A percentile compares a stretch with the other conserved stretches of the same genome.
Evolutionary conservation across 139 green algal genomes (phyloP).

Genomic region (Chlamydomonas sphaeroides): DNA sequence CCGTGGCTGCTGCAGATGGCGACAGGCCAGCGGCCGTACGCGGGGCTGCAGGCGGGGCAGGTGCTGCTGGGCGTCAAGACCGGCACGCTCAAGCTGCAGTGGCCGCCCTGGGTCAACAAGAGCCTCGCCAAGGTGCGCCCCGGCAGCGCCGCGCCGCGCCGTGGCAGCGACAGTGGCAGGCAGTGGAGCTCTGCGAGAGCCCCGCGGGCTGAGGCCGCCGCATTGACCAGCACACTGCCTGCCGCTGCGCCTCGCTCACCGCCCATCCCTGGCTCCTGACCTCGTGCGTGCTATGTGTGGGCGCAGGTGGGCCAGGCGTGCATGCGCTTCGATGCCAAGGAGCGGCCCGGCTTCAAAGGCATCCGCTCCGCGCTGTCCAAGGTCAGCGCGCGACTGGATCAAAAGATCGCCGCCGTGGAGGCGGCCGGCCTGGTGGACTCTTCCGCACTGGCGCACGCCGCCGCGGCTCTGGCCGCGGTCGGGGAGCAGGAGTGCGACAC

Average conservation of each 20-base stretch:
- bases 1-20: no score
- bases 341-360: constrained; percentile 38
- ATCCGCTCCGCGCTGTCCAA: constrained; percentile 26
- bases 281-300: no score
- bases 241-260: no score
- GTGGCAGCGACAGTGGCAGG: no score
- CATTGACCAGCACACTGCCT: no score
- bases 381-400: constrained; percentile 2
- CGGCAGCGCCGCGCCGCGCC: no score
- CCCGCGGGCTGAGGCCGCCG: no score
- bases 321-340: constrained; percentile 39
- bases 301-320: constrained; percentile 31
- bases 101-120: constrained; percentile 36
- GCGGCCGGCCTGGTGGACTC: neutral
- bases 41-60: constrained; percentile 42
- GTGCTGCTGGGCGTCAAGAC: constrained; percentile 51
- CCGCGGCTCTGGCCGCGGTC: no score
- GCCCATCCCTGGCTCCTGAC: no score
- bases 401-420: constrained; percentile 28
- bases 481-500: no score
- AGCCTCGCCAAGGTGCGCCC: constrained; percentile 30
- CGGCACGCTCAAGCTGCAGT: constrained; percentile 38
- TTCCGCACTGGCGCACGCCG: no score
- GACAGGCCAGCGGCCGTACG: constrained; percentile 42
- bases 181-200: no score